Evolutionary conservation across 139 green algal genomes (phyloP).

Genomic region (Coelastrella sp.): DNA sequence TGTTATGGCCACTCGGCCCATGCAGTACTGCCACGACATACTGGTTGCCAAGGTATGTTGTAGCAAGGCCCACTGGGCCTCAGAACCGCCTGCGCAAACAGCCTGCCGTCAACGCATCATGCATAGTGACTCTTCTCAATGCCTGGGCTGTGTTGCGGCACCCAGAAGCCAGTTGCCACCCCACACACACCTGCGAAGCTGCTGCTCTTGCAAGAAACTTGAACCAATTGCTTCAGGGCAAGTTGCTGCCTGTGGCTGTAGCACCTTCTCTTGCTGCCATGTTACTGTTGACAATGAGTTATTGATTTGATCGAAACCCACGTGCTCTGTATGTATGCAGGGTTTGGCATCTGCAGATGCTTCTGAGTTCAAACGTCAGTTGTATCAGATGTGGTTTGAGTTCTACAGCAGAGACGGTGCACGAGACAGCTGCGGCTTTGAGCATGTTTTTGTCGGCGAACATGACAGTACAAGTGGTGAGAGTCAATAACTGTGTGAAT

Average conservation of each 20-base stretch:
- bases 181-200: too few species aligned
- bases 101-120: neutral
- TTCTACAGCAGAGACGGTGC: constrained; percentile 48
- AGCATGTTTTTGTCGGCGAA: constrained; percentile 88
- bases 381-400: constrained; percentile 71
- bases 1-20: constrained; percentile 54
- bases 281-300: too few species aligned
- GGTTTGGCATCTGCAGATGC: constrained; percentile 15
- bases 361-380: constrained; percentile 57
- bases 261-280: too few species aligned
- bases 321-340: constrained; percentile 44
- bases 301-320: too few species aligned
- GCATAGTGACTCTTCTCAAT: too few species aligned
- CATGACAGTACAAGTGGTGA: constrained; percentile 46
- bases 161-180: too few species aligned
- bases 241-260: neutral
- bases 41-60: constrained; percentile 55
- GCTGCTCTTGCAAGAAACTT: too few species aligned
- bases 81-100: neutral
- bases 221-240: too few species aligned
- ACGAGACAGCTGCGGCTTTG: constrained; percentile 61
- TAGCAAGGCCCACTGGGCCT: neutral
- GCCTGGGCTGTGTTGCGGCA: neutral
- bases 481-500: neutral
- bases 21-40: constrained; percentile 68